phyloP scores from a whole-genome alignment of 1,284 basidiomycete species.

The Thelephora terrestris region DNA sequence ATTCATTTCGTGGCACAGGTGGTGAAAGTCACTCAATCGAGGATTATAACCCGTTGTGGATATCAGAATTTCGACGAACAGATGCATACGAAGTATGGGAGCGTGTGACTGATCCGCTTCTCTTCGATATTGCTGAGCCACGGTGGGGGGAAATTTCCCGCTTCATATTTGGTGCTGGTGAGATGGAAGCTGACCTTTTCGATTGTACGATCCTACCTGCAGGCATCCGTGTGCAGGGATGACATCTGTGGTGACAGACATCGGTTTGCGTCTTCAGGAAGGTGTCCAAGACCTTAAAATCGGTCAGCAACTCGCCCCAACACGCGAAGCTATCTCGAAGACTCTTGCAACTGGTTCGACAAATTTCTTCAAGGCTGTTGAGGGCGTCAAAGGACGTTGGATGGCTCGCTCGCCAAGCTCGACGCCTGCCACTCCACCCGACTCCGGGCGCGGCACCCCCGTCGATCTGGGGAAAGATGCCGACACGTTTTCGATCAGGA shows the following conservation, averaged over 20 bases:
- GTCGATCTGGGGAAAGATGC: constrained; percentile 37
- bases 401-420: constrained; percentile 36
- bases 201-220: constrained; percentile 2
- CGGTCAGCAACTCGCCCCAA: constrained; percentile 82
- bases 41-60: constrained; percentile 80
- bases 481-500: constrained; percentile 23
- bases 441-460: constrained; percentile 25
- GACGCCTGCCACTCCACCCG: constrained; percentile 16
- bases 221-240: constrained; percentile 86
- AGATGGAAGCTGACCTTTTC: not conserved
- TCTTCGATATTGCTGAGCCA: constrained; percentile 91
- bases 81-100: constrained; percentile 86
- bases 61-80: constrained; percentile 75
- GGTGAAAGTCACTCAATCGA: constrained; percentile 40
- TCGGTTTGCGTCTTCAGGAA: constrained; percentile 79
- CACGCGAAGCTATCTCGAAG: constrained; percentile 73
- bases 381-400: constrained; percentile 75
- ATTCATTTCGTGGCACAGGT: constrained; percentile 16
- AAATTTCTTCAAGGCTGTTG: constrained; percentile 81
- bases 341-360: constrained; percentile 68
- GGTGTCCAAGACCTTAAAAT: constrained; percentile 86
- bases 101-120: constrained; percentile 71
- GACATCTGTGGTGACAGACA: constrained; percentile 80
- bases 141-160: constrained; percentile 37
- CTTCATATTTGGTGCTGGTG: not conserved